phyloP scores from a whole-genome alignment of 2,329 filamentous ascomycete genomes.

The Aurifilum marmelostoma region DNA sequence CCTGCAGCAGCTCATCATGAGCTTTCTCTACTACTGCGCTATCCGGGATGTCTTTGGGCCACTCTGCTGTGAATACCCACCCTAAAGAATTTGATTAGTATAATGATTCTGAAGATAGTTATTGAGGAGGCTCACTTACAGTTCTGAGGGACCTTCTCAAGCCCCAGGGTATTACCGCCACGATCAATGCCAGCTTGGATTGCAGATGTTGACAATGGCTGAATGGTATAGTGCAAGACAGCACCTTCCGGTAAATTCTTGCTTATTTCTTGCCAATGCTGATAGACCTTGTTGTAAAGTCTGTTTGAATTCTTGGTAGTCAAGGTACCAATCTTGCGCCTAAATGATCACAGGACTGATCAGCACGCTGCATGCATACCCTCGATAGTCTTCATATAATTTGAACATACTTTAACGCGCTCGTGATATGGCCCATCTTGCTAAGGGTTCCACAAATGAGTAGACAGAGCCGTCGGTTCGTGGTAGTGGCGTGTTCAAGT shows the following conservation, averaged over 20 bases:
- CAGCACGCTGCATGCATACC: not conserved
- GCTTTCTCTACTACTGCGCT: slow-evolving; percentile 1
- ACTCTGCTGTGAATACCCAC: slow-evolving; percentile 12
- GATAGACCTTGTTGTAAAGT: slow-evolving; percentile 11
- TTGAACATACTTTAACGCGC: slow-evolving; percentile 8
- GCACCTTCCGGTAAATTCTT: slow-evolving; percentile 10
- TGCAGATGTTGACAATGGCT: slow-evolving; percentile 10
- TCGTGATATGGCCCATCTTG: not conserved
- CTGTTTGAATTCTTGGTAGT: not conserved
- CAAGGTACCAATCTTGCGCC: slow-evolving; percentile 16
- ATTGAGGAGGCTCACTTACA: not conserved
- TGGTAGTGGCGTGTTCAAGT: not conserved
- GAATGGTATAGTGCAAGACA: slow-evolving; percentile 15
- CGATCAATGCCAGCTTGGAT: slow-evolving; percentile 5
- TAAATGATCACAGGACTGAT: not conserved
- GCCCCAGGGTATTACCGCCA: slow-evolving; percentile 6
- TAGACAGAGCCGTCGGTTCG: slow-evolving; percentile 7
- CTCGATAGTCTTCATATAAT: not conserved
- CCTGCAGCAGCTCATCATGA: slow-evolving; percentile 11
- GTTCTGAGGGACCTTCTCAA: slow-evolving; percentile 15
- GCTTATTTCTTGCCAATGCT: slow-evolving; percentile 1
- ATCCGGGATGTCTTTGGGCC: not conserved
- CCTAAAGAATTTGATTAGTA: not conserved
- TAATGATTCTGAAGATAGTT: not conserved
- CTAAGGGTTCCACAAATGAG: not conserved